Base-by-base conservation (phyloP, 768 basidiomycete genomes). In the Mycena galopus region DNA sequence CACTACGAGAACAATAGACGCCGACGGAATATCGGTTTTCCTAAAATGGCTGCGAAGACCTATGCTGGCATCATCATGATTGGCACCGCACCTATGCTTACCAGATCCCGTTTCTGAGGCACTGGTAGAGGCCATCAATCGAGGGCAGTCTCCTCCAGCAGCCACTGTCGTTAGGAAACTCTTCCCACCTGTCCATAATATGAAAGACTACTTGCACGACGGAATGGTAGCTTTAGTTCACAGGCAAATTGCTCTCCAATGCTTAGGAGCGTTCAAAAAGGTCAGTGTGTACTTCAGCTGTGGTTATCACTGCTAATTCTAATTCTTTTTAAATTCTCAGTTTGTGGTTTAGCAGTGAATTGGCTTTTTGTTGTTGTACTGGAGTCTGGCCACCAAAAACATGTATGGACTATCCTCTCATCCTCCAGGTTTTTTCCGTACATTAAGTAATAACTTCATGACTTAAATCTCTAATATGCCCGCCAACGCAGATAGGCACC, bases 41-140 rank as follows among this genome's bases (percentile, higher is more conserved):
- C 73, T 25, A 58, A 37, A 14, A 70, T 82, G 29, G 58, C 69
- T 16, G 42, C 42, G 21, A 29, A 78, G 78, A 69, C 79, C 60
- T 79, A 82, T 23, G 25, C 53, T 25, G 64, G 64, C 53, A 56
- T 65, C 64, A 29, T 65, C 64, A 47, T 85, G 80, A 62, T 70
- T 7, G 80, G 81, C 29, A 79, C 80, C 0, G 53, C 71, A 3
- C 83, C 82, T 6, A 67, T 56, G n/a, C 84, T 68, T 68, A 59
- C 57, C 44, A 53, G 58, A 79, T 82, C 50, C 72, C 16, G 76
- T 82, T 44, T 80, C 79, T 4, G 23, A 37, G 30, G 61, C 71
- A 29, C 76, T 83, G 12, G 60, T 57, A 27, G n/a, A 27, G 19
- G 61, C 50, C 2, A 50, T 69, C 27, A 30, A 14, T 29, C 39